These are phyloP conservation scores for Coemansia sp. DNA, from an alignment of 192 early-diverging fungal genomes.

Conservation along the genomic window DNA sequence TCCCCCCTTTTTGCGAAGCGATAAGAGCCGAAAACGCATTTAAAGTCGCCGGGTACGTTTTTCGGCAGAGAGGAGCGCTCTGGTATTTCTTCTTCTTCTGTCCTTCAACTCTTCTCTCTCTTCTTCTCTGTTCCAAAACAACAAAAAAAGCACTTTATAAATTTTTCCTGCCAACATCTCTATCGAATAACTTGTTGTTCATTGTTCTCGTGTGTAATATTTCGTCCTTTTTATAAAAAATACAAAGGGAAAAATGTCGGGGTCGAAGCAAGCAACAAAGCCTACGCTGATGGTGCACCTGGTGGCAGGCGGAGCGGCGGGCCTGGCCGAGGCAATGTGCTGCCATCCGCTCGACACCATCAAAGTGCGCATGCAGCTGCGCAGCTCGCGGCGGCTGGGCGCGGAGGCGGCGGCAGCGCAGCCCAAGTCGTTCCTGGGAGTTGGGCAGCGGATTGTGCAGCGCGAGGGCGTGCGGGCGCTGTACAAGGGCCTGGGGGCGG, in stretches of 20 bases:
- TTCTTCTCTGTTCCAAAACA: too few species aligned
- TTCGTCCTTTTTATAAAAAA: too few species aligned
- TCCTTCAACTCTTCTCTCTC: too few species aligned
- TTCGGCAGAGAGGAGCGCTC: too few species aligned
- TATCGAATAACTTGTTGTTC: too few species aligned
- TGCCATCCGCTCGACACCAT: slow-evolving; percentile 97
- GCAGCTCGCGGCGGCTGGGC: slow-evolving; percentile 52
- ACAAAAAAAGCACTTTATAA: too few species aligned
- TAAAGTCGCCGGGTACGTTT: too few species aligned
- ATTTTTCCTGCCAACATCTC: too few species aligned
- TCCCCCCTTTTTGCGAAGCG: too few species aligned
- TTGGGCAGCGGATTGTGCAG: slow-evolving; percentile 78
- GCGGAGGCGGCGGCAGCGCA: slow-evolving; percentile 1
- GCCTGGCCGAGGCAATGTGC: slow-evolving; percentile 82
- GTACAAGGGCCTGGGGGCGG: slow-evolving; percentile 97
- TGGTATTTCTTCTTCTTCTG: too few species aligned
- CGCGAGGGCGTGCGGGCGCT: slow-evolving; percentile 85
- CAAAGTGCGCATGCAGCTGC: slow-evolving; percentile 95
- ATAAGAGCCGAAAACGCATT: too few species aligned
- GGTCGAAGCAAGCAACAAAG: slow-evolving; percentile 6
- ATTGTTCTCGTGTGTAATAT: too few species aligned
- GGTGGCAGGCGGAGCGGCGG: slow-evolving; percentile 85
- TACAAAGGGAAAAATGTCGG: slow-evolving; percentile 2
- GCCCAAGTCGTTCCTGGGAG: slow-evolving; percentile 67
- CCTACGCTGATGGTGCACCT: slow-evolving; percentile 76